These are phyloP conservation scores for Ceratocystis destructans DNA, from an alignment of 2,329 filamentous ascomycete species.

Conservation along the genomic window DNA sequence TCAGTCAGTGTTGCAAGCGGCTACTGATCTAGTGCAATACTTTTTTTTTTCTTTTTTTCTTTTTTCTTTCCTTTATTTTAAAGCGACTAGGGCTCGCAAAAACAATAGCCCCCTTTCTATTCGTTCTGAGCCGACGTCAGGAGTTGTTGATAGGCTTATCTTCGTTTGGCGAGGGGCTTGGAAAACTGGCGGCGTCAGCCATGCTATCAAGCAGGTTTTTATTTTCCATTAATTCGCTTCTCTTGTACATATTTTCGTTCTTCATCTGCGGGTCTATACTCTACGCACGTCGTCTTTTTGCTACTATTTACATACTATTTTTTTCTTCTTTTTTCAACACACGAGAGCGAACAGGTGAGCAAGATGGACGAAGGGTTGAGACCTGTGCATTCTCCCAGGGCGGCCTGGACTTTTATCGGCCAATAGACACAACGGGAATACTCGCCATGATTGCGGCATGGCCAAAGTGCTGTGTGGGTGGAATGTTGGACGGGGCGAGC, in stretches of 20 bases:
- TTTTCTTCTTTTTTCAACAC: not conserved
- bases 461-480: not conserved
- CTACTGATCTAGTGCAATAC: not conserved
- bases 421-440: too few relatives aligned
- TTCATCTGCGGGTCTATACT: slow-evolving; percentile 3
- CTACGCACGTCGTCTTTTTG: not conserved
- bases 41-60: slow-evolving; percentile 1
- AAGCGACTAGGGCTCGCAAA: not conserved
- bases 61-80: not conserved
- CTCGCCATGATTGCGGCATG: too few relatives aligned
- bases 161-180: not conserved
- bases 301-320: slow-evolving; percentile 5
- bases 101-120: not conserved
- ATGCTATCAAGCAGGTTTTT: slow-evolving; percentile 3
- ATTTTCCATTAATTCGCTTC: slow-evolving; percentile 11
- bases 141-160: not conserved
- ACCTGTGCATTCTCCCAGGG: too few relatives aligned
- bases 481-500: not conserved
- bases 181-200: not conserved
- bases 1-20: not conserved
- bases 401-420: not conserved
- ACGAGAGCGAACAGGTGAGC: not conserved
- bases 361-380: not conserved
- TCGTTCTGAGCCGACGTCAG: not conserved
- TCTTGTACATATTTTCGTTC: slow-evolving; percentile 6